phyloP scores from a whole-genome alignment of 2,329 filamentous ascomycete genomes.

The Ceratocystis alfenasii region DNA sequence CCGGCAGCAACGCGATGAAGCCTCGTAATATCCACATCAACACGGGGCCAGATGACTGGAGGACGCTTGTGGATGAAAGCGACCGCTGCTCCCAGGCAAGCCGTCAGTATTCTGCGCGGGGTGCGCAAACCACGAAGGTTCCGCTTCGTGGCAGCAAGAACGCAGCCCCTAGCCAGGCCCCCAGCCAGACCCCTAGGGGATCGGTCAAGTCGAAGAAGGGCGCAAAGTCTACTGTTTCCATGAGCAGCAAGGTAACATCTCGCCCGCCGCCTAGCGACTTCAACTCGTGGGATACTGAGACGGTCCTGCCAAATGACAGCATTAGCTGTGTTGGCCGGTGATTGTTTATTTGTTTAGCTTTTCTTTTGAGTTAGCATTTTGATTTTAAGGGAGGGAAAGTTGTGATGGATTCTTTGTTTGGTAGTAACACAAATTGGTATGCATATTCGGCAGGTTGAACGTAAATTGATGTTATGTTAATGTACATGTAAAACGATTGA shows the following conservation, averaged over 20 bases:
- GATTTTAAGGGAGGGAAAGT: background rate
- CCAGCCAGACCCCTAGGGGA: conserved; percentile 8
- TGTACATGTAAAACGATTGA: no score
- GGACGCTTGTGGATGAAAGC: conserved; percentile 3
- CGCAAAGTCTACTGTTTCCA: conserved; percentile 11
- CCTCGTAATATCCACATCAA: conserved; percentile 16
- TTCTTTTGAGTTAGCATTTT: background rate
- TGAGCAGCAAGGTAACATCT: conserved; percentile 28
- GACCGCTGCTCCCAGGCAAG: background rate
- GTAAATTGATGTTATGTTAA: no score
- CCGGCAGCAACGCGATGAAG: background rate
- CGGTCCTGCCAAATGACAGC: conserved; percentile 48
- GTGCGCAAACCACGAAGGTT: background rate
- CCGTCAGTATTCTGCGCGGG: background rate
- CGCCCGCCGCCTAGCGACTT: conserved; percentile 35
- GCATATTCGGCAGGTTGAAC: no score
- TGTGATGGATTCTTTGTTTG: background rate
- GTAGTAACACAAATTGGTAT: no score
- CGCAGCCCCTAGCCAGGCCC: conserved; percentile 11
- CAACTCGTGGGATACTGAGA: conserved; percentile 36
- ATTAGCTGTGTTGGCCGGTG: conserved; percentile 46
- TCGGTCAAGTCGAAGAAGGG: background rate
- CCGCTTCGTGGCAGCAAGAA: conserved; percentile 4
- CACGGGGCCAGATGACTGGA: conserved; percentile 4
- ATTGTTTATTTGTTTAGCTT: background rate